These are phyloP conservation scores for Oemleria cerasiformis DNA, from an alignment of 306 rosid genomes.

Conservation along the genomic window DNA sequence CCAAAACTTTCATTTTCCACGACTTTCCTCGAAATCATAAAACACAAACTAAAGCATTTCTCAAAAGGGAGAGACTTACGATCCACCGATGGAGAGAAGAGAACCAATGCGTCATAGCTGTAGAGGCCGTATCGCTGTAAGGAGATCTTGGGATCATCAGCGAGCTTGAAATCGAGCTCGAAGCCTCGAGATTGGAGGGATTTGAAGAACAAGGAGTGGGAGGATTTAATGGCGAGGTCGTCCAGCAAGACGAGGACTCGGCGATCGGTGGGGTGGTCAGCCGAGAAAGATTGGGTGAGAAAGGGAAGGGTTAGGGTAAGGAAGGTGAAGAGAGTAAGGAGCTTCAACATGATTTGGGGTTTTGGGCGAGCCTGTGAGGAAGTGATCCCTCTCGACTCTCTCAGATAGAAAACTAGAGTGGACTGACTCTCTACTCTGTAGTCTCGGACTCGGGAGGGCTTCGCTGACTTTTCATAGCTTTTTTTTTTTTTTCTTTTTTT, in stretches of 20 bases:
- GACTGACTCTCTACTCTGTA: neutral
- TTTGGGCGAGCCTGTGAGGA: neutral
- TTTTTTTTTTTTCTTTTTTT: neutral
- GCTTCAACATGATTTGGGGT: constrained; percentile 61
- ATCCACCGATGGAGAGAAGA: constrained; percentile 78
- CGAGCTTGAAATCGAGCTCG: constrained; percentile 90
- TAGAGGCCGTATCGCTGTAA: constrained; percentile 89
- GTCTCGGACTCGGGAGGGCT: neutral
- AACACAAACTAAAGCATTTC: neutral
- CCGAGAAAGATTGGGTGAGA: constrained; percentile 63
- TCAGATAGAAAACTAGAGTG: neutral
- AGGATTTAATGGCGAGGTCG: constrained; percentile 78
- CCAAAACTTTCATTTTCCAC: neutral
- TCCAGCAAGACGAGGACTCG: constrained; percentile 83
- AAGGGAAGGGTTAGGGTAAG: constrained; percentile 56
- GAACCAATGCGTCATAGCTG: constrained; percentile 69
- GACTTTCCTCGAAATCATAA: constrained; percentile 2
- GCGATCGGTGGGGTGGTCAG: constrained; percentile 66
- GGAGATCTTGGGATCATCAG: constrained; percentile 76
- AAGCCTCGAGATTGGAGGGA: constrained; percentile 85
- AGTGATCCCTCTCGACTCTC: neutral
- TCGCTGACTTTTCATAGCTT: neutral
- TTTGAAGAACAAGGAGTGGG: constrained; percentile 81
- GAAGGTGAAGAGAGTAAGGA: constrained; percentile 34
- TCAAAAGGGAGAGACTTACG: constrained; percentile 42